Percentiles rank a stretch among this genome's conserved stretches.
phyloP scores from a whole-genome alignment of 225 moss, liverwort and hornwort genomes.

The Asterella californica region DNA sequence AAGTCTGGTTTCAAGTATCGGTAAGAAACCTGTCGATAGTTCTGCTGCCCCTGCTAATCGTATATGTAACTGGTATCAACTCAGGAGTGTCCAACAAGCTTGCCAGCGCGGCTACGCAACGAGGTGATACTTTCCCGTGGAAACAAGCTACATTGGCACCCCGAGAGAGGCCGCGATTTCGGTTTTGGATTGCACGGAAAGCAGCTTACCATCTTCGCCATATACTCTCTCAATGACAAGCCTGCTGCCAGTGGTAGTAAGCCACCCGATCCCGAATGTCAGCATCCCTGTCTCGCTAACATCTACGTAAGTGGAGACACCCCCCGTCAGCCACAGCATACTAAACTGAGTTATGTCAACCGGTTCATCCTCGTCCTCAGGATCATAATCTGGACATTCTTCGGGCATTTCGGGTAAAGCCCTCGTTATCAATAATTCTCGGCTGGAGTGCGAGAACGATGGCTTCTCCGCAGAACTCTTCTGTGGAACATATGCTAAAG shows the following conservation, averaged over 20 bases:
- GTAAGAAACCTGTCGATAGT: neutral
- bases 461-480: slow-evolving; percentile 32
- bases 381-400: slow-evolving; percentile 29
- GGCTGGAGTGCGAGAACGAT: slow-evolving; percentile 59
- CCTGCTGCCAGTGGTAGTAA: slow-evolving; percentile 61
- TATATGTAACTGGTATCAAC: neutral
- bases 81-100: neutral
- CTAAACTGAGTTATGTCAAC: slow-evolving; percentile 52
- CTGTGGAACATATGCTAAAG: slow-evolving; percentile 46
- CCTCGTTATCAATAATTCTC: slow-evolving; percentile 56
- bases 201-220: slow-evolving; percentile 69
- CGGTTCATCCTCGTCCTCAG: slow-evolving; percentile 26
- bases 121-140: neutral
- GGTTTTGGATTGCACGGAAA: slow-evolving; percentile 65
- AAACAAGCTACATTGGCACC: slow-evolving; percentile 13
- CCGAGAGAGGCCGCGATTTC: slow-evolving; percentile 59
- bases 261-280: slow-evolving; percentile 80
- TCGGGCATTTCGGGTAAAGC: slow-evolving; percentile 58
- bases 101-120: neutral
- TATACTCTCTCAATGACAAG: slow-evolving; percentile 78
- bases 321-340: slow-evolving; percentile 75
- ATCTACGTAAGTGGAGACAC: slow-evolving; percentile 60
- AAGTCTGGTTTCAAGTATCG: neutral
- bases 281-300: slow-evolving; percentile 50
- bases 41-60: neutral